Conservation (phyloP, 805 yeast genomes). For the Blastobotrys peoriensis region DNA sequence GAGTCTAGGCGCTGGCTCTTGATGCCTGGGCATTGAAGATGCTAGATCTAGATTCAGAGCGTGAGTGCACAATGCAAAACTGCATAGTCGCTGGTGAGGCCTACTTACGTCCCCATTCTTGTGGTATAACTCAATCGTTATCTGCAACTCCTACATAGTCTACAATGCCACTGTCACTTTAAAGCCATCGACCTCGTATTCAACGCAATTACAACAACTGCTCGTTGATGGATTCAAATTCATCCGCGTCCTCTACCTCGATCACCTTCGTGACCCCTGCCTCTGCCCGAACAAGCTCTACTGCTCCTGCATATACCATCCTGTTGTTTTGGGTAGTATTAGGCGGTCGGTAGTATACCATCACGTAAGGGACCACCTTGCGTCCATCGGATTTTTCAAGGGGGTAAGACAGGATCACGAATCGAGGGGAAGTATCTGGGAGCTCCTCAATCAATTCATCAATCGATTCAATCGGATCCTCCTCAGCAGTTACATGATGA, state of each 20-base stretch:
- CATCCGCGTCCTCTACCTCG: conserved; percentile 63
- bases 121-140: no score
- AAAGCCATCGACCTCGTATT: no score
- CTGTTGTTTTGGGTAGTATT: conserved; percentile 75
- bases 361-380: conserved; percentile 62
- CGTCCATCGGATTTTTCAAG: conserved; percentile 65
- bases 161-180: no score
- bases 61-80: no score
- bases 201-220: conserved; percentile 1
- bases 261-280: conserved; percentile 66
- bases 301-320: conserved; percentile 89
- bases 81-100: no score
- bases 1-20: no score
- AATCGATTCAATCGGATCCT: conserved; percentile 30
- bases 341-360: conserved; percentile 84
- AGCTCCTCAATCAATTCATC: conserved; percentile 67
- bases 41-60: no score
- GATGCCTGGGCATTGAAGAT: no score
- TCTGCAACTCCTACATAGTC: no score
- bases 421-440: conserved; percentile 80
- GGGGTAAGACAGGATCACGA: conserved; percentile 71
- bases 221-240: conserved; percentile 52
- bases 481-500: background rate
- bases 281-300: conserved; percentile 69
- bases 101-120: no score